phyloP scores from a whole-genome alignment of 306 rosid genomes.

The Vigna trinervia region DNA sequence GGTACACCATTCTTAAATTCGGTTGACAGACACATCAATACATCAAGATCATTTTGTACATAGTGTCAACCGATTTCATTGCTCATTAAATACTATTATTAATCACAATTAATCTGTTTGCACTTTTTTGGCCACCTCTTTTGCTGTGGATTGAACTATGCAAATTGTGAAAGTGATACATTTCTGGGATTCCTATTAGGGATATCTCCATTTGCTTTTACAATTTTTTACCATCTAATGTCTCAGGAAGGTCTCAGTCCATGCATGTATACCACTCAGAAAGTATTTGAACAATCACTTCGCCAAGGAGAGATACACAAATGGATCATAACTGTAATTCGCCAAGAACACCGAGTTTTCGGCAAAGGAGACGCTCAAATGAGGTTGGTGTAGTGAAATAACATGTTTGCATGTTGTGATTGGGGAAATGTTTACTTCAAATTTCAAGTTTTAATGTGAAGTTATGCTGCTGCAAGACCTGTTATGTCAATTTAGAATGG shows the following conservation, averaged over 20 bases:
- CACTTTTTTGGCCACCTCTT: neutral
- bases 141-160: conserved; percentile 2
- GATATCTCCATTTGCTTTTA: neutral
- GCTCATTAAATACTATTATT: neutral
- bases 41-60: conserved; percentile 6
- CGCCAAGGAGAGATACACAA: conserved; percentile 51
- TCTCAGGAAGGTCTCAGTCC: conserved; percentile 44
- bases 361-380: conserved; percentile 67
- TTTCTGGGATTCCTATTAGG: neutral
- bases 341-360: conserved; percentile 54
- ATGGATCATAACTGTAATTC: conserved; percentile 49
- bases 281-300: conserved; percentile 33
- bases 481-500: neutral
- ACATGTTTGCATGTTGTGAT: conserved; percentile 29
- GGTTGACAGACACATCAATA: neutral
- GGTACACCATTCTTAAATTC: conserved; percentile 17
- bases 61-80: neutral
- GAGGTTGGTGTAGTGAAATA: conserved; percentile 58
- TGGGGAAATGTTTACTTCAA: neutral
- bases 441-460: neutral
- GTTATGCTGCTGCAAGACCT: conserved; percentile 2
- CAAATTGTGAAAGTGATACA: neutral
- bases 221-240: conserved; percentile 37
- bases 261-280: conserved; percentile 32
- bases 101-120: neutral